Conservation (phyloP, 225 moss, liverwort and hornwort genomes). For the Pseudoscleropodium purum region DNA sequence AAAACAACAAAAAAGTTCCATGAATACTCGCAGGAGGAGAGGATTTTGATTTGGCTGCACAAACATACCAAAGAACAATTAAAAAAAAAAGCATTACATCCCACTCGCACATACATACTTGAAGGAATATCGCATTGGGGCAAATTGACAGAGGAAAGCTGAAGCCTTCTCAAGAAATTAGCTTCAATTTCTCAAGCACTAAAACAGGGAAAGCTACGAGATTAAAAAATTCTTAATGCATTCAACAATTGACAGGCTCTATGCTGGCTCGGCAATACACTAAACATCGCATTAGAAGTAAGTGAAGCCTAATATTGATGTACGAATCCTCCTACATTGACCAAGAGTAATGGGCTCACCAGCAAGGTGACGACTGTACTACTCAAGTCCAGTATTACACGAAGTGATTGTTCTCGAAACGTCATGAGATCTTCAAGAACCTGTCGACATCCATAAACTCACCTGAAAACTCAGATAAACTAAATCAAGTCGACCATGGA, state of each 20-base stretch:
- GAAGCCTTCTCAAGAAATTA: neutral
- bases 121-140: neutral
- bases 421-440: slow-evolving; percentile 95
- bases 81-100: neutral
- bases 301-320: neutral
- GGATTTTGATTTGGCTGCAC: slow-evolving; percentile 97
- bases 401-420: slow-evolving; percentile 95
- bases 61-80: neutral
- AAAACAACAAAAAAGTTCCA: slow-evolving; percentile 95
- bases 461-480: neutral
- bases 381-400: slow-evolving; percentile 89
- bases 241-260: neutral
- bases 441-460: slow-evolving; percentile 15
- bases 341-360: slow-evolving; percentile 14
- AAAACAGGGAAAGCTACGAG: neutral
- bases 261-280: neutral
- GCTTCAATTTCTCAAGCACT: neutral
- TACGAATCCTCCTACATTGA: neutral
- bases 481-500: neutral
- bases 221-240: neutral
- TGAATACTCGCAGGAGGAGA: slow-evolving; percentile 79
- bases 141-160: neutral
- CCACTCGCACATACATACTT: neutral
- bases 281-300: neutral
- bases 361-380: slow-evolving; percentile 91